Evolutionary conservation across 768 basidiomycete genomes (phyloP).

Genomic region (Russula emetica): DNA sequence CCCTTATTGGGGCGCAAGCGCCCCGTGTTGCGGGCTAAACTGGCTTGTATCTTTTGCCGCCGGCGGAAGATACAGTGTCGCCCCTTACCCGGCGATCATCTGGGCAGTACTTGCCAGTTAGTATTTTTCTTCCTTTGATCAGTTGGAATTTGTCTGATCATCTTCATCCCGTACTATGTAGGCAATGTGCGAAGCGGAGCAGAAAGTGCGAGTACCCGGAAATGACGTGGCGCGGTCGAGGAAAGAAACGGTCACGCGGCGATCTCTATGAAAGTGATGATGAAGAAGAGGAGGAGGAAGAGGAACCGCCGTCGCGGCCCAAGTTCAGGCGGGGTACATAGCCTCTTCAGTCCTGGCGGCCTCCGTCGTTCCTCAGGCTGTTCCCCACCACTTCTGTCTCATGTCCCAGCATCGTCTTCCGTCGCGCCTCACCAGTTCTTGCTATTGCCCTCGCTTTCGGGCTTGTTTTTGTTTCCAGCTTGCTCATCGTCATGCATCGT

Average conservation of each 20-base stretch:
- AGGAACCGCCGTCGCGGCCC: not conserved
- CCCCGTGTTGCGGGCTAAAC: slow-evolving; percentile 22
- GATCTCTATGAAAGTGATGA: slow-evolving; percentile 15
- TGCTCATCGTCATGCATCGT: not conserved
- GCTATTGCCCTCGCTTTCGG: slow-evolving; percentile 4
- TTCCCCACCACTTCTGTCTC: not conserved
- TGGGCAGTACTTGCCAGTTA: slow-evolving; percentile 18
- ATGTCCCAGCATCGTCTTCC: not conserved
- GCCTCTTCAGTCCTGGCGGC: not conserved
- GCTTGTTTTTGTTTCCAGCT: slow-evolving; percentile 4
- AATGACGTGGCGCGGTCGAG: slow-evolving; percentile 25
- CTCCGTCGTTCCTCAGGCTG: no score
- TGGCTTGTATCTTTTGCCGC: slow-evolving; percentile 25
- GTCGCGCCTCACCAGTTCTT: not conserved
- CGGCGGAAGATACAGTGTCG: slow-evolving; percentile 26
- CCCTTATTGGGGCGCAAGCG: slow-evolving; percentile 24
- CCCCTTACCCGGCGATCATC: slow-evolving; percentile 11
- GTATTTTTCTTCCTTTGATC: not conserved
- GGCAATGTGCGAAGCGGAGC: slow-evolving; percentile 22
- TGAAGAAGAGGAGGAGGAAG: slow-evolving; percentile 9
- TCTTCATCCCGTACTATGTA: not conserved
- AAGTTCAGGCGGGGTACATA: slow-evolving; percentile 6
- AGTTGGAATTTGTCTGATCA: not conserved
- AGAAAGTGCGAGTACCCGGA: slow-evolving; percentile 22
- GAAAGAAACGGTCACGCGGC: slow-evolving; percentile 5